Base-by-base conservation (phyloP, 179 eudicot genomes). In the Spinacia oleracea region DNA sequence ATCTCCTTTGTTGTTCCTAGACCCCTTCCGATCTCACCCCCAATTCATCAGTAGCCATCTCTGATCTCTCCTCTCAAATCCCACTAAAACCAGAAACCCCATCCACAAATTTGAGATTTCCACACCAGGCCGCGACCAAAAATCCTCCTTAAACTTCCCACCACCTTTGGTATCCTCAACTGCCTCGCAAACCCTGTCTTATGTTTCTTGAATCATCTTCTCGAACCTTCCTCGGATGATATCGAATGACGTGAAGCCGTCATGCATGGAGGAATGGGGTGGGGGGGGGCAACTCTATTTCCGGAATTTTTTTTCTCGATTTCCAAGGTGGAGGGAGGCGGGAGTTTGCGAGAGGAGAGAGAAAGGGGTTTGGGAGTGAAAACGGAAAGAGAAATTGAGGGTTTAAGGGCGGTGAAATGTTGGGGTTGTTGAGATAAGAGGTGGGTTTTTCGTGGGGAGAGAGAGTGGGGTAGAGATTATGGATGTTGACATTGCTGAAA, bases 61-160 rank as follows among this genome's bases (percentile, higher is more conserved):
- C n/a, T n/a, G n/a, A n/a, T n/a, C n/a, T n/a, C n/a, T n/a, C n/a
- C n/a, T n/a, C n/a, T n/a, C n/a, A n/a, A n/a, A n/a, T n/a, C n/a
- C n/a, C n/a, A n/a, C n/a, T n/a, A n/a, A n/a, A n/a, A n/a, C n/a
- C n/a, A n/a, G n/a, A n/a, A n/a, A n/a, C n/a, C n/a, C n/a, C n/a
- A n/a, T n/a, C n/a, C n/a, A n/a, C n/a, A n/a, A n/a, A n/a, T n/a
- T n/a, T n/a, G n/a, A n/a, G n/a, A n/a, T n/a, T n/a, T n/a, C n/a
- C n/a, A n/a, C 98, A 0, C 97, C 98, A 0, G 97, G 90, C 71
- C 98, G 81, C 7, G 97, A 89, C 98, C 98, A 94, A 38, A 88
- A 93, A 34, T 93, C 98, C 78, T 94, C 98, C 84, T 86, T 90
- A 77, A 94, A 94, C 85, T 84, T 89, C 1, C 81, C 94, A 0